Conservation (phyloP, 139 green algal species). For the Chlorella sp. region DNA sequence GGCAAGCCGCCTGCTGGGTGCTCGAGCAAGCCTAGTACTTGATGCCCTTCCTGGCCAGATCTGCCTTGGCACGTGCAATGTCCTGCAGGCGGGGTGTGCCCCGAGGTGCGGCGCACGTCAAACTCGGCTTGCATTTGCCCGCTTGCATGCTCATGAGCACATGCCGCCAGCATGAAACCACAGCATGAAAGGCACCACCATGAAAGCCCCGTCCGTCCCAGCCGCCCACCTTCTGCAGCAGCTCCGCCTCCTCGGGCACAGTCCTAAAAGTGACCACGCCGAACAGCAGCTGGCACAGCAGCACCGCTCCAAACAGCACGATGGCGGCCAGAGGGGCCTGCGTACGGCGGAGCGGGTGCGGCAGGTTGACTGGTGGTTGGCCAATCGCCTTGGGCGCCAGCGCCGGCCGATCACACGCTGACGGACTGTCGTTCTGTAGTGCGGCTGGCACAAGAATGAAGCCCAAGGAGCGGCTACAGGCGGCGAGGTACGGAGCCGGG, state of each 20-base stretch:
- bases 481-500: too few relatives aligned
- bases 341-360: background rate
- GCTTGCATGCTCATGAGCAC: too few relatives aligned
- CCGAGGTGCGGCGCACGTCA: too few relatives aligned
- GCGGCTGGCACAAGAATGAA: too few relatives aligned
- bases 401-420: too few relatives aligned
- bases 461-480: too few relatives aligned
- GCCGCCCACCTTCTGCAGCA: conserved; percentile 47
- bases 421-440: too few relatives aligned
- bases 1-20: background rate
- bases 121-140: too few relatives aligned
- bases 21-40: background rate
- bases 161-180: too few relatives aligned
- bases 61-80: conserved; percentile 23
- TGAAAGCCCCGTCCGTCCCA: too few relatives aligned
- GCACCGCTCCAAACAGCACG: conserved; percentile 43
- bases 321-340: conserved; percentile 51
- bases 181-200: too few relatives aligned
- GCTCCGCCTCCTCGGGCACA: conserved; percentile 52
- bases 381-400: too few relatives aligned
- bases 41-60: conserved; percentile 17
- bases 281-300: conserved; percentile 46
- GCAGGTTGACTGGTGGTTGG: background rate
- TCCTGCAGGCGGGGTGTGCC: background rate
- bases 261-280: conserved; percentile 63